Percentiles rank a stretch among this genome's conserved stretches.
These are phyloP conservation scores for Scytalidium lignicola DNA, from an alignment of 2,329 filamentous ascomycete genomes.

Conservation along the genomic window DNA sequence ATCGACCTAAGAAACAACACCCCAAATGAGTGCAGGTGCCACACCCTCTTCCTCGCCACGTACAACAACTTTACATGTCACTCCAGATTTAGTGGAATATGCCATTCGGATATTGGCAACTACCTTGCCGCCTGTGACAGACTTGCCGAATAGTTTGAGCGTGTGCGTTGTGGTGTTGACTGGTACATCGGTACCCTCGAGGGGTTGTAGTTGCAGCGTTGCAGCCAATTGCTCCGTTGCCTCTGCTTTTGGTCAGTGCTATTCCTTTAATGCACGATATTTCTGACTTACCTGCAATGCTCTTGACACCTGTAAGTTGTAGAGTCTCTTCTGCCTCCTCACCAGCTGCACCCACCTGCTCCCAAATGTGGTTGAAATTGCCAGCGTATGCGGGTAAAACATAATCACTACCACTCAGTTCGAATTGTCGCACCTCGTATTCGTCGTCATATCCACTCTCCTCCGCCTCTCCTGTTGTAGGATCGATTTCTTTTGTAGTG, in stretches of 20 bases:
- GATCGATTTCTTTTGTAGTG: slow-evolving; percentile 96
- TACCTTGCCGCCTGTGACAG: slow-evolving; percentile 82
- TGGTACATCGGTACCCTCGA: slow-evolving; percentile 90
- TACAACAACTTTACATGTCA: slow-evolving; percentile 92
- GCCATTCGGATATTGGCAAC: slow-evolving; percentile 89
- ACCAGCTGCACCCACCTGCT: slow-evolving; percentile 81
- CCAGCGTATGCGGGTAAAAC: slow-evolving; percentile 89
- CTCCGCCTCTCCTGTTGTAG: slow-evolving; percentile 86
- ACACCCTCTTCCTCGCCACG: slow-evolving; percentile 91
- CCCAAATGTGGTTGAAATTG: slow-evolving; percentile 95
- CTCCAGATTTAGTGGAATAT: slow-evolving; percentile 84
- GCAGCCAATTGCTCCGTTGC: slow-evolving; percentile 88
- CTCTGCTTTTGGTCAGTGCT: slow-evolving; percentile 45
- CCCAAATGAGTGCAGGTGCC: slow-evolving; percentile 76
- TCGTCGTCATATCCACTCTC: slow-evolving; percentile 93
- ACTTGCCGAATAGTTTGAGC: slow-evolving; percentile 94
- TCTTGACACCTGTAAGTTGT: slow-evolving; percentile 82
- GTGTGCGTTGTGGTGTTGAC: slow-evolving; percentile 87
- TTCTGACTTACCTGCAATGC: slow-evolving; percentile 67
- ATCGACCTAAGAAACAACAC: slow-evolving; percentile 54
- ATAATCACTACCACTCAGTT: slow-evolving; percentile 88
- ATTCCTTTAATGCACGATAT: background rate
- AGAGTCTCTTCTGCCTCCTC: slow-evolving; percentile 90
- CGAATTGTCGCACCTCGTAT: slow-evolving; percentile 92
- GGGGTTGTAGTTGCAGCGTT: slow-evolving; percentile 81